Base-by-base conservation (phyloP, 176 grass and related monocot species). In the Metroxylon sagu region DNA sequence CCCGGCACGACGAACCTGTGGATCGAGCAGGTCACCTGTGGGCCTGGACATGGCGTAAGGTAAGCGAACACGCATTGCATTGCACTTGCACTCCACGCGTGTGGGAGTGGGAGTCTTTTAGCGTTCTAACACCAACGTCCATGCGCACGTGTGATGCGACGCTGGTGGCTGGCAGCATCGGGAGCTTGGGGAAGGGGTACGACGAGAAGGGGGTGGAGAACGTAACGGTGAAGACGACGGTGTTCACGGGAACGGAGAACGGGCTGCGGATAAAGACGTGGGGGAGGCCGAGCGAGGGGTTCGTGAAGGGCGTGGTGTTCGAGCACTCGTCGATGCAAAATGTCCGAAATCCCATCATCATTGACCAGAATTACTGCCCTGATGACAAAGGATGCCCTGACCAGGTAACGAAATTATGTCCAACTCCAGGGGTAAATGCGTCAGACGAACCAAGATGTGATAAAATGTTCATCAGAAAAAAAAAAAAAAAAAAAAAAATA, bases 31-130 rank as follows among this genome's bases (percentile, higher is more conserved):
- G 81, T 91, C 54, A 23, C 62, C 6, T 97, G 92, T 63, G 87
- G 92, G 16, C 92, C 92, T 1, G 92, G 87, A 0, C 92, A 97
- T 27, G 92, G 92, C 50, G 91, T 97, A 54, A 97, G 92, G 92
- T 88, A 53, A 16, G 6, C 3, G 5, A 7, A 35, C 30, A 35
- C 5, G 5, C 1, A 31, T 31, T 6, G 29, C 29, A 31, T 31
- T 27, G 6, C 5, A 31, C 1, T 6, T 31, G 29, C 29, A 31
- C 1, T 31, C 6, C 29, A 1, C 29, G 6, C 29, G 29, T 31
- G 29, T 31, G 29, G 29, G 29, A 31, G 5, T 6, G n/a, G n/a
- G n/a, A n/a, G n/a, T n/a, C 30, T 31, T 31, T 31, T 31, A 0
- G 30, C 8, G 31, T 35, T 7, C 31, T 35, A 35, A 35, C 31